Conservation (phyloP, 2,329 filamentous ascomycete species). For the Cladosporium velox region DNA sequence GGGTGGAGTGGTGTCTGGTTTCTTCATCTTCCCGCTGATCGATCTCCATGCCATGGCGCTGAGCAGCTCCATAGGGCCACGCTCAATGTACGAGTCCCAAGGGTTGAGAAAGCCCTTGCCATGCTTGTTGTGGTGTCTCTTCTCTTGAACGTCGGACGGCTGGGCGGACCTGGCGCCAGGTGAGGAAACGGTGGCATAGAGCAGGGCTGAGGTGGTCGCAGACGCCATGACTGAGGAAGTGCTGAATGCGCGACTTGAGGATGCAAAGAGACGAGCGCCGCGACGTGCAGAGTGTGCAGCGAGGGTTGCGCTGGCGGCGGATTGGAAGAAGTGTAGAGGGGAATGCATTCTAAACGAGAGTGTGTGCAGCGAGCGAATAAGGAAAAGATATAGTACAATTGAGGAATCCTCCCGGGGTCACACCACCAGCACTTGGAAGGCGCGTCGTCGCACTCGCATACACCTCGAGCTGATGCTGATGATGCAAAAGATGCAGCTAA, state of each 20-base stretch:
- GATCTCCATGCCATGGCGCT: slow-evolving; percentile 46
- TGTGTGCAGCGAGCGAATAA: slow-evolving; percentile 6
- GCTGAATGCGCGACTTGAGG: slow-evolving; percentile 7
- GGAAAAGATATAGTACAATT: slow-evolving; percentile 11
- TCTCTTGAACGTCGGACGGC: slow-evolving; percentile 49
- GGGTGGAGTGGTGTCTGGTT: slow-evolving; percentile 64
- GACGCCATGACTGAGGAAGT: slow-evolving; percentile 28
- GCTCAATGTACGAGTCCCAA: slow-evolving; percentile 55
- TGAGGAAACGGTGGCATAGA: slow-evolving; percentile 46
- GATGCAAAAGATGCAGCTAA: background rate
- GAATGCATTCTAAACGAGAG: slow-evolving; percentile 14
- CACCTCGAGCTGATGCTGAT: background rate
- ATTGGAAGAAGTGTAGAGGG: slow-evolving; percentile 1
- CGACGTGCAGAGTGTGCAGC: background rate
- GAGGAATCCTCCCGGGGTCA: background rate
- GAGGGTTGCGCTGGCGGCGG: slow-evolving; percentile 3
- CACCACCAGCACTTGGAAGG: slow-evolving; percentile 15
- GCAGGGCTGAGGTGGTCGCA: slow-evolving; percentile 35
- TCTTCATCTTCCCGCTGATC: slow-evolving; percentile 51
- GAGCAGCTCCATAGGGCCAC: slow-evolving; percentile 38
- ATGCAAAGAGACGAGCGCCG: background rate
- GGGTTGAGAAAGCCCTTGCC: slow-evolving; percentile 60
- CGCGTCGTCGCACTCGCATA: slow-evolving; percentile 16
- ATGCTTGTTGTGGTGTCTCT: slow-evolving; percentile 54
- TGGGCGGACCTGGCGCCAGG: slow-evolving; percentile 40